Evolutionary conservation across 176 grass and related monocot species (phyloP).

Genomic region (Phyllostachys edulis): DNA sequence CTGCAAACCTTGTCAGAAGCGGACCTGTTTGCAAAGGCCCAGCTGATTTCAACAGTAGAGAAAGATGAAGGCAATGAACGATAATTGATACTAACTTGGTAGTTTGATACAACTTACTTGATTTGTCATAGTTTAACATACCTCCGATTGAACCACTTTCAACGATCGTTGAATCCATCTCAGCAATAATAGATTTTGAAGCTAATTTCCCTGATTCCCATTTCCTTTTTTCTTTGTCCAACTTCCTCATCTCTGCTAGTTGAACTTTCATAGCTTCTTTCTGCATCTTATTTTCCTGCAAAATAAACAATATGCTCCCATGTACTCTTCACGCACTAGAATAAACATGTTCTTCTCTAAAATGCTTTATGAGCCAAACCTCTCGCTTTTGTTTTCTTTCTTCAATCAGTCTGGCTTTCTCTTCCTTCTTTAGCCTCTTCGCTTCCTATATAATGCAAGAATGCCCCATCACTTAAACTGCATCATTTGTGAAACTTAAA

Average conservation of each 20-base stretch:
- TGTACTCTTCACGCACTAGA: not conserved
- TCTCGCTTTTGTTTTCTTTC: slow-evolving; percentile 64
- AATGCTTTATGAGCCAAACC: slow-evolving; percentile 36
- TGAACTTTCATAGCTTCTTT: slow-evolving; percentile 73
- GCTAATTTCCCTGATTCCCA: slow-evolving; percentile 83
- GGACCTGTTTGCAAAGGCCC: slow-evolving; percentile 35
- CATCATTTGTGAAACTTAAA: not conserved
- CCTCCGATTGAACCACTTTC: slow-evolving; percentile 73
- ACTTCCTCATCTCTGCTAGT: slow-evolving; percentile 50
- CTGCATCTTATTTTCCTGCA: slow-evolving; percentile 62
- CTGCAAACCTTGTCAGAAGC: slow-evolving; percentile 58
- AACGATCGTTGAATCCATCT: slow-evolving; percentile 60
- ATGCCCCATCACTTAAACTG: not conserved
- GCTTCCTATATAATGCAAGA: slow-evolving; percentile 27
- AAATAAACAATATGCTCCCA: slow-evolving; percentile 12
- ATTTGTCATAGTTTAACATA: slow-evolving; percentile 16
- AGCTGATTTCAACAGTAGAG: not conserved
- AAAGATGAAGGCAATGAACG: not conserved
- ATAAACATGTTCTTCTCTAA: not conserved
- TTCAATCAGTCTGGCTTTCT: slow-evolving; percentile 51
- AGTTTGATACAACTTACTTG: not conserved
- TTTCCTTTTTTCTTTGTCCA: slow-evolving; percentile 56
- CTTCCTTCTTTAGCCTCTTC: slow-evolving; percentile 61
- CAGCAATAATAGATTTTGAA: slow-evolving; percentile 58
- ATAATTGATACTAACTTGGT: not conserved